Conservation (phyloP, 164 flowering plant species). For the Magnolia changhungtana region DNA sequence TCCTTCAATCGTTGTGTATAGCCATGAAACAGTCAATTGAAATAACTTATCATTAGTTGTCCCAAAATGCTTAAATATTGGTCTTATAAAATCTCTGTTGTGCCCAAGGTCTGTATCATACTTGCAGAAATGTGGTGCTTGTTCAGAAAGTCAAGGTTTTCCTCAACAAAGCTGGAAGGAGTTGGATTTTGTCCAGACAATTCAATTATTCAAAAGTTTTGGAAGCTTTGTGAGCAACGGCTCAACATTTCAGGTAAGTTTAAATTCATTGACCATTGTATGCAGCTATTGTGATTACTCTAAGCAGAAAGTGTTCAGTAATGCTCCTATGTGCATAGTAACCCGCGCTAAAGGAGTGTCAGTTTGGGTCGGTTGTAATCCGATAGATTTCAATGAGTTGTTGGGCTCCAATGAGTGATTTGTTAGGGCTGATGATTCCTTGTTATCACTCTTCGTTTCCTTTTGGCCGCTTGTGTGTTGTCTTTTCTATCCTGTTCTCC, state of each 20-base stretch:
- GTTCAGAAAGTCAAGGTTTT: constrained; percentile 60
- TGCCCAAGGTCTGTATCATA: constrained; percentile 65
- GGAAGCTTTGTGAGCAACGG: constrained; percentile 78
- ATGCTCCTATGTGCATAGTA: not conserved
- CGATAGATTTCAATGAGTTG: not conserved
- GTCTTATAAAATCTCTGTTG: constrained; percentile 12
- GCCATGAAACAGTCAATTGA: not conserved
- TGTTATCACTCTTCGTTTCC: not conserved
- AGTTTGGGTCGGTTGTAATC: not conserved
- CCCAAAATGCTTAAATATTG: constrained; percentile 7
- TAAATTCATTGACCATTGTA: not conserved
- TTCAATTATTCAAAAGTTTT: constrained; percentile 56
- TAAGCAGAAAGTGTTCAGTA: not conserved
- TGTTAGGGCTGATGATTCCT: not conserved
- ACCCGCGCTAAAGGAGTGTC: not conserved
- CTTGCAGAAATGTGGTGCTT: constrained; percentile 80
- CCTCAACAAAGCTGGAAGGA: constrained; percentile 60
- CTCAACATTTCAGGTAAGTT: constrained; percentile 64
- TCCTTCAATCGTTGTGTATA: not conserved
- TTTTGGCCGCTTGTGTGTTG: not conserved
- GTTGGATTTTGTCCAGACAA: constrained; percentile 68
- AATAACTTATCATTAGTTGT: not conserved
- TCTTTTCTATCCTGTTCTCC: not conserved
- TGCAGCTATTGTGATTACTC: not conserved
- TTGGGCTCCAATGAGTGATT: no score